These are phyloP conservation scores for Handroanthus guayacan DNA, from an alignment of 257 asterid species.

Conservation along the genomic window DNA sequence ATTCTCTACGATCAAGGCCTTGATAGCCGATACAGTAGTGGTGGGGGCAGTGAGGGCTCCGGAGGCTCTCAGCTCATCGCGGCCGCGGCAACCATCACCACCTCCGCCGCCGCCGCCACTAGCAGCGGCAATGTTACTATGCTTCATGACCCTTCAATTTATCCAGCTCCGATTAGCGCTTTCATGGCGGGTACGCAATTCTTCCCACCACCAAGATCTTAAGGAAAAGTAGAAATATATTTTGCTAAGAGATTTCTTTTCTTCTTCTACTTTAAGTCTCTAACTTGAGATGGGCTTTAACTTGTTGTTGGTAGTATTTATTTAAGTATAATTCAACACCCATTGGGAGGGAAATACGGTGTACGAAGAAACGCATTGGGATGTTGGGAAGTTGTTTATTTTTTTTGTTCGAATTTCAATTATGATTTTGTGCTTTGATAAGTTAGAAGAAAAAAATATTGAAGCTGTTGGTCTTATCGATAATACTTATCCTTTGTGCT, in stretches of 20 bases:
- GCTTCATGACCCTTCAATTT: slow-evolving; percentile 37
- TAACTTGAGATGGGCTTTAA: not conserved
- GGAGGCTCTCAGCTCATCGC: slow-evolving; percentile 47
- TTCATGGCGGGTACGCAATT: slow-evolving; percentile 63
- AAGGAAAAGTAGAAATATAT: not conserved
- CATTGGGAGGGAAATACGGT: slow-evolving; percentile 3
- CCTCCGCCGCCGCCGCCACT: slow-evolving; percentile 18
- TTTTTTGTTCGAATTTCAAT: slow-evolving; percentile 37
- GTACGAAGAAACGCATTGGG: slow-evolving; percentile 28
- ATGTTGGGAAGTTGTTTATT: slow-evolving; percentile 16
- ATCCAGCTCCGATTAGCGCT: slow-evolving; percentile 45
- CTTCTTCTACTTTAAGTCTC: not conserved
- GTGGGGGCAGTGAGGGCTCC: slow-evolving; percentile 49
- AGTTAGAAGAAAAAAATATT: not conserved
- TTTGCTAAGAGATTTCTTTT: slow-evolving; percentile 23
- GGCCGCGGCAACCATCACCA: slow-evolving; percentile 24
- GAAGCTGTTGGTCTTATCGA: slow-evolving; percentile 30
- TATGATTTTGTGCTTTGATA: slow-evolving; percentile 35
- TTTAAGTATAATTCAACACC: not conserved
- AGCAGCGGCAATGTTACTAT: slow-evolving; percentile 24
- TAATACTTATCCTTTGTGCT: slow-evolving; percentile 19
- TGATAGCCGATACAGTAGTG: slow-evolving; percentile 46
- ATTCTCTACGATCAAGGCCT: slow-evolving; percentile 81
- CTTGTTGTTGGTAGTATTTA: not conserved
- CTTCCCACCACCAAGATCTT: slow-evolving; percentile 57